Percentiles rank a stretch among this genome's conserved stretches.
These are phyloP conservation scores for Bisporella sp. DNA, from an alignment of 2,329 filamentous ascomycete genomes.

Conservation along the genomic window DNA sequence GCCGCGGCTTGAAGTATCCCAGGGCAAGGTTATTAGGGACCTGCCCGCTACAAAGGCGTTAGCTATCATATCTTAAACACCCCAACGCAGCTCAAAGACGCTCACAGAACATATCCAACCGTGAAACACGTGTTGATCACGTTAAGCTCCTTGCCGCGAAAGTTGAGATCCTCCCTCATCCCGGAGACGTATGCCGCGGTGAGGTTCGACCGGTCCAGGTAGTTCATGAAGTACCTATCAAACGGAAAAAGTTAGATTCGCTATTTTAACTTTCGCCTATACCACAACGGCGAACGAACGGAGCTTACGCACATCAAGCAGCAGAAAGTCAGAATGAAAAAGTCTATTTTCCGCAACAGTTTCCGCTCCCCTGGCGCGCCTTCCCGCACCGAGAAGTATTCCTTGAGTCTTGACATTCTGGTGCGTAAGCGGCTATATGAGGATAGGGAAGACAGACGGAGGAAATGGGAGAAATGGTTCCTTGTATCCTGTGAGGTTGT, in stretches of 20 bases:
- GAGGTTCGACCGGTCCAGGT: conserved; percentile 23
- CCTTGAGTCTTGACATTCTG: background rate
- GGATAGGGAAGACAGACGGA: too few relatives aligned
- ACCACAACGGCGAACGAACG: too few relatives aligned
- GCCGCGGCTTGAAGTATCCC: conserved; percentile 54
- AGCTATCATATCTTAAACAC: background rate
- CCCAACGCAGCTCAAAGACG: background rate
- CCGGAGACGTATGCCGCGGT: conserved; percentile 1
- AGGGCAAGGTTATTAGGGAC: conserved; percentile 55
- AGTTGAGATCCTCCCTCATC: background rate
- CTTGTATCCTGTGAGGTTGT: too few relatives aligned
- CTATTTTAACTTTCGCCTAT: too few relatives aligned
- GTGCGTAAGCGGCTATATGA: background rate
- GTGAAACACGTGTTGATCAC: background rate
- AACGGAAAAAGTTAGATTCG: too few relatives aligned
- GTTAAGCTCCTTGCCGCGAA: background rate
- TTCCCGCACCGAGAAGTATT: background rate
- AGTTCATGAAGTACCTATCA: conserved; percentile 25
- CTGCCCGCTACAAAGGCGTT: conserved; percentile 42
- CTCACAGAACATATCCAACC: background rate
- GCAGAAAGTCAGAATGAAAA: conserved; percentile 9
- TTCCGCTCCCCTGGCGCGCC: conserved; percentile 6
- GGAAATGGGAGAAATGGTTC: too few relatives aligned
- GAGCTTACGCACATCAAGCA: conserved; percentile 1
- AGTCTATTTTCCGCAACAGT: conserved; percentile 9